Evolutionary conservation across 2,329 filamentous ascomycete species (phyloP).

Genomic region (Lachnellula subtilissima): DNA sequence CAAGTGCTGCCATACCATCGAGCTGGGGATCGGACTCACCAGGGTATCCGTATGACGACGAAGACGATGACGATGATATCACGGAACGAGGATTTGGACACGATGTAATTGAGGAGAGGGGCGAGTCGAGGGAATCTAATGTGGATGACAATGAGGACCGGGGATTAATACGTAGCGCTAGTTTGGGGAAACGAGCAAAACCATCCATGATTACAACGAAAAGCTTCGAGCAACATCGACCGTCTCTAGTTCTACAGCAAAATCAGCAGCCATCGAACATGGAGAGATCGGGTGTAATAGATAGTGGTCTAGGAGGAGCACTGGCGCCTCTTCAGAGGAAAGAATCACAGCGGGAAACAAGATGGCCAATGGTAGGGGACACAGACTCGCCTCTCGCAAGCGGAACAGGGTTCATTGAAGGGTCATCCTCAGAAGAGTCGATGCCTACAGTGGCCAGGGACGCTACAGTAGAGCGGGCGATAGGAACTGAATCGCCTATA

Average conservation of each 20-base stretch:
- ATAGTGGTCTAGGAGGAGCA: not conserved
- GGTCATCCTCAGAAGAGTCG: slow-evolving; percentile 24
- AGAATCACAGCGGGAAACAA: slow-evolving; percentile 12
- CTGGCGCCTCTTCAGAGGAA: slow-evolving; percentile 1
- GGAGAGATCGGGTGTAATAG: slow-evolving; percentile 27
- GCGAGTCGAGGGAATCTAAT: slow-evolving; percentile 27
- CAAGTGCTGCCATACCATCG: slow-evolving; percentile 67
- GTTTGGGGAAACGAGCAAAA: slow-evolving; percentile 56
- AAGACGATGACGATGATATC: slow-evolving; percentile 23
- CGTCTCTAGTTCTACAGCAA: slow-evolving; percentile 32
- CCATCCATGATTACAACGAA: slow-evolving; percentile 50
- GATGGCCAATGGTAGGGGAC: slow-evolving; percentile 18
- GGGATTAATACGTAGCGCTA: slow-evolving; percentile 55
- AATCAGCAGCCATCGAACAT: slow-evolving; percentile 31
- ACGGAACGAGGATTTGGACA: slow-evolving; percentile 16
- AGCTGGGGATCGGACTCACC: slow-evolving; percentile 50
- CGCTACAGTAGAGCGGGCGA: slow-evolving; percentile 11
- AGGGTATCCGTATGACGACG: slow-evolving; percentile 36
- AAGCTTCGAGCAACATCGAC: slow-evolving; percentile 22
- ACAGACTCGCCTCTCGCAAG: slow-evolving; percentile 22
- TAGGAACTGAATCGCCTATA: slow-evolving; percentile 10
- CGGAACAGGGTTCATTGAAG: slow-evolving; percentile 27
- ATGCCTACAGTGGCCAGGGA: slow-evolving; percentile 19
- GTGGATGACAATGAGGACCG: slow-evolving; percentile 41
- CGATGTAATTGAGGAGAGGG: slow-evolving; percentile 24